A percentile compares a stretch with the other conserved stretches of the same genome.
These are phyloP conservation scores for Hygrophoropsis aurantiaca DNA, from an alignment of 768 basidiomycete genomes.

Conservation along the genomic window DNA sequence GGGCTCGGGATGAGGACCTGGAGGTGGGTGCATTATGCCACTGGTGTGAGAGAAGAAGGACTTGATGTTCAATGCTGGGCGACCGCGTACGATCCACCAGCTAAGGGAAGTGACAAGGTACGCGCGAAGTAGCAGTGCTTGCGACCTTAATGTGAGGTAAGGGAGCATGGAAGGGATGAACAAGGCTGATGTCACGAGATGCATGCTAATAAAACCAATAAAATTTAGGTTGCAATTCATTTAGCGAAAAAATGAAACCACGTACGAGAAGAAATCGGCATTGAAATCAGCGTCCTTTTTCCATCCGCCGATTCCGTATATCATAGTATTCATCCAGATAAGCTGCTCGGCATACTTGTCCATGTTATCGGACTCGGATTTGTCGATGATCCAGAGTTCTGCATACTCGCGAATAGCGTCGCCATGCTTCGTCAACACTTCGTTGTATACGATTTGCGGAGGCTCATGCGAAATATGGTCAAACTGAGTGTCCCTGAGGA, in stretches of 20 bases:
- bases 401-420: constrained; percentile 41
- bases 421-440: constrained; percentile 31
- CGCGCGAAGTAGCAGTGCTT: constrained; percentile 24
- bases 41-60: constrained; percentile 30
- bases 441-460: constrained; percentile 16
- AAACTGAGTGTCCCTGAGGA: constrained; percentile 43
- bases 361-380: constrained; percentile 34
- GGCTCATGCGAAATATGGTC: neutral
- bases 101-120: constrained; percentile 27
- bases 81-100: constrained; percentile 33
- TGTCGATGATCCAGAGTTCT: constrained; percentile 45
- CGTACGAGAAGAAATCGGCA: constrained; percentile 65
- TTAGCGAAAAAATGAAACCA: constrained; percentile 1
- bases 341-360: constrained; percentile 62
- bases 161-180: constrained; percentile 54
- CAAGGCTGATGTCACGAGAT: constrained; percentile 65
- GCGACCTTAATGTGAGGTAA: constrained; percentile 27
- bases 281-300: constrained; percentile 39
- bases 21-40: constrained; percentile 13
- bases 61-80: constrained; percentile 29
- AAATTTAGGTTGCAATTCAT: neutral
- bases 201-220: constrained; percentile 38
- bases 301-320: constrained; percentile 64
- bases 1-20: constrained; percentile 7
- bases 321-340: constrained; percentile 50